Percentiles rank a stretch among this genome's conserved stretches.
These are phyloP conservation scores for Sambucus nigra DNA, from an alignment of 129 eudicot genomes.

Conservation along the genomic window DNA sequence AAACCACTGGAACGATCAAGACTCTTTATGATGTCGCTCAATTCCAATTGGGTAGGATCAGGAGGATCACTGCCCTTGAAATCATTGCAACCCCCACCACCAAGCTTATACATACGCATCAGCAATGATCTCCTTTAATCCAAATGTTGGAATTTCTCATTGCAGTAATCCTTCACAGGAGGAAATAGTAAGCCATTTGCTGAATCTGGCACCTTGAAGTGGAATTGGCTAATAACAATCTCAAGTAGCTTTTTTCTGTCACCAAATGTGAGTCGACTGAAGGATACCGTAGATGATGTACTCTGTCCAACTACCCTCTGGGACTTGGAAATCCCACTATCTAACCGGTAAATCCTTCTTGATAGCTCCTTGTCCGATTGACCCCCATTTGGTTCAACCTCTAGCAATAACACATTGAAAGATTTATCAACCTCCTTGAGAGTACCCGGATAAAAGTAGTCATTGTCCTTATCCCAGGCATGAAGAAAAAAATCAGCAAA, in stretches of 20 bases:
- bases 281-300: slow-evolving; percentile 28
- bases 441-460: slow-evolving; percentile 82
- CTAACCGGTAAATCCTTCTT: slow-evolving; percentile 38
- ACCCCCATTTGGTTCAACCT: slow-evolving; percentile 67
- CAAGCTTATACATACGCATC: slow-evolving; percentile 48
- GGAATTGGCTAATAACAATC: slow-evolving; percentile 56
- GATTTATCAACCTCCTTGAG: slow-evolving; percentile 55
- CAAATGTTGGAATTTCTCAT: slow-evolving; percentile 24
- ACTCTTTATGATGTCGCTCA: slow-evolving; percentile 46
- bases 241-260: slow-evolving; percentile 79
- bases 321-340: slow-evolving; percentile 46
- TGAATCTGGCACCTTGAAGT: slow-evolving; percentile 41
- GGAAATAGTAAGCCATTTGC: slow-evolving; percentile 53
- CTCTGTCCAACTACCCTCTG: slow-evolving; percentile 46
- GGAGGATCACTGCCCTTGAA: slow-evolving; percentile 18
- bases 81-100: slow-evolving; percentile 15
- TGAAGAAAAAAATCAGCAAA: slow-evolving; percentile 48
- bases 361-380: slow-evolving; percentile 37
- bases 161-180: slow-evolving; percentile 23
- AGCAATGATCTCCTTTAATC: slow-evolving; percentile 46
- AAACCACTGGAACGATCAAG: slow-evolving; percentile 33
- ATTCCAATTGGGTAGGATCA: slow-evolving; percentile 48
- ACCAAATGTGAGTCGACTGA: slow-evolving; percentile 61
- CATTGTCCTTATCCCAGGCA: slow-evolving; percentile 65
- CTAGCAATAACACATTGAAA: slow-evolving; percentile 81